Base-by-base conservation (phyloP, 352 stramenopile genomes). In the Thalassiosira hispida region DNA sequence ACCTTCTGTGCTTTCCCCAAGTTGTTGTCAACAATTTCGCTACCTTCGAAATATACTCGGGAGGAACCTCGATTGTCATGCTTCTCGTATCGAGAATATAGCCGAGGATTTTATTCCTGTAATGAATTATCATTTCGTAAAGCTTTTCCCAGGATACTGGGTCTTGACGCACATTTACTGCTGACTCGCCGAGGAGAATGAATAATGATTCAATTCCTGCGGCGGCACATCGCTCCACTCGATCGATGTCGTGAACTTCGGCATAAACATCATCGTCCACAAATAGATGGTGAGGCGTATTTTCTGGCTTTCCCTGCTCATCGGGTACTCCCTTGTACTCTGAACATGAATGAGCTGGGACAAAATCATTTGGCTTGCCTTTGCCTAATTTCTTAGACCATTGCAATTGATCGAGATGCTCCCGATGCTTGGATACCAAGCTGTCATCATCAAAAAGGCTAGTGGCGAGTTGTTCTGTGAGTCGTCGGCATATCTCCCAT, bases 181-280 rank as follows among this genome's bases (percentile, higher is more conserved):
- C 42, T 0, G 64, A 66, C 12, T 81, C 16, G 2, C 70, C 77
- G 4, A 77, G 42, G 0, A 80, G 6, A 20, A 71, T 64, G 27
- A 81, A 81, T 3, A 85, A 64, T 9, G 70, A 59, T 69, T 85
- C 71, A 25, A 85, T 78, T 1, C 42, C 55, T 0, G 70, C 60
- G 2, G 71, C 77, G 16, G 71, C 27, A 0, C 33, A 31, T 52
- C 57, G 65, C 35, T 73, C n/a, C 18, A 85, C 56, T 4, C 75
- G 23, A 0, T 44, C n/a, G 0, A 25, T 18, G 23, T 75, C 35
- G 47, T 66, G 75, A 9, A 83, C 42, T 9, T 83, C 56, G 16
- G 53, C 52, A 12, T 72, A 75, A 7, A 78, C 18, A 23, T 68
- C 57, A 14, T 83, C 68, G 22, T 83, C 67, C 0, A 83, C 51